Conservation (phyloP, 495 filamentous ascomycete species). For the Evernia prunastri region DNA sequence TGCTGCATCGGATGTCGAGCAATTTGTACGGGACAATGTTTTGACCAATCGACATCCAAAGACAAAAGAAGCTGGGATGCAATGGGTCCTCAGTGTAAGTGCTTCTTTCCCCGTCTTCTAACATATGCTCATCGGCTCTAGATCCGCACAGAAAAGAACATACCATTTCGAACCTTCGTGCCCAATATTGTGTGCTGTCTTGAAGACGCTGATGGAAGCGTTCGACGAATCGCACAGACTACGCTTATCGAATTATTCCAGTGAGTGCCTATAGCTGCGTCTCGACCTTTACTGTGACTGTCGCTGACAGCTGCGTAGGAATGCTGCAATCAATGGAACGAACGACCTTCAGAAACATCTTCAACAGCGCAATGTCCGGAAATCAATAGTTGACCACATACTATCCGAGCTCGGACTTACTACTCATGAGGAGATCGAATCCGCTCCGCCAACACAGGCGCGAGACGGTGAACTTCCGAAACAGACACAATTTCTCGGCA, state of each 20-base stretch:
- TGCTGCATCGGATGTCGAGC: slow-evolving; percentile 71
- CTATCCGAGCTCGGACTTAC: slow-evolving; percentile 59
- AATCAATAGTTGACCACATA: slow-evolving; percentile 74
- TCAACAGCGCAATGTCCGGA: slow-evolving; percentile 68
- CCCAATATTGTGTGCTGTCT: slow-evolving; percentile 74
- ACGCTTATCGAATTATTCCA: slow-evolving; percentile 79
- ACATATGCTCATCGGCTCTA: slow-evolving; percentile 31
- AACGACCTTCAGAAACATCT: slow-evolving; percentile 80
- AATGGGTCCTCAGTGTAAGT: slow-evolving; percentile 68
- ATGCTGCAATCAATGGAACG: slow-evolving; percentile 75
- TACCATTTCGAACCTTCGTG: slow-evolving; percentile 78
- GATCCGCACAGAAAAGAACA: slow-evolving; percentile 69
- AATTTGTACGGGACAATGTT: slow-evolving; percentile 67
- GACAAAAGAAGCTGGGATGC: slow-evolving; percentile 74
- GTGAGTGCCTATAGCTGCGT: slow-evolving; percentile 39
- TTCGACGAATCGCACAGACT: slow-evolving; percentile 74
- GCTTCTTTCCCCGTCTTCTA: slow-evolving; percentile 15
- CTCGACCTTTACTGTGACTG: slow-evolving; percentile 10
- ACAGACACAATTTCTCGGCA: slow-evolving; percentile 30
- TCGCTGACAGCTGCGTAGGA: slow-evolving; percentile 38
- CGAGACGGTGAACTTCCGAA: slow-evolving; percentile 36
- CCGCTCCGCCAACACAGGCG: slow-evolving; percentile 27
- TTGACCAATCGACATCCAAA: slow-evolving; percentile 72
- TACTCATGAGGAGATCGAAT: slow-evolving; percentile 27
- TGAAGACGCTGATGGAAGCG: slow-evolving; percentile 80